These are phyloP conservation scores for Pleurozium schreberi DNA, from an alignment of 225 moss, liverwort and hornwort species.

Conservation along the genomic window DNA sequence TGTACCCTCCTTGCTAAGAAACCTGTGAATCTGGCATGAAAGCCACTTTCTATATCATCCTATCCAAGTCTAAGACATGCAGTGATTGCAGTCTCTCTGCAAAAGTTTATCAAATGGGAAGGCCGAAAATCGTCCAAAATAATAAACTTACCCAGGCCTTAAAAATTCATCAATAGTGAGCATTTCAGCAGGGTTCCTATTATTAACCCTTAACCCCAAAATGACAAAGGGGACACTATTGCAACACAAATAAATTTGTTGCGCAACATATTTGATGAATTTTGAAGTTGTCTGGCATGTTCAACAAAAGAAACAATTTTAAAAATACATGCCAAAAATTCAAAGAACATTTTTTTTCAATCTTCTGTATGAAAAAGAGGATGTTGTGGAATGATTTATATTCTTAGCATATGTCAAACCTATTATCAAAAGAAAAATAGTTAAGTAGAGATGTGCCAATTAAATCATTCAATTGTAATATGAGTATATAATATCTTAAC, in stretches of 20 bases:
- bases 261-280: not conserved
- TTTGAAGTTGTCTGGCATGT: not conserved
- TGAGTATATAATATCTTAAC: not conserved
- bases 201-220: too few relatives aligned
- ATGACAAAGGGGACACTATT: too few relatives aligned
- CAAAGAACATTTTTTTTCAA: not conserved
- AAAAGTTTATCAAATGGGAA: not conserved
- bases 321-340: not conserved
- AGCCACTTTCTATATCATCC: not conserved
- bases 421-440: not conserved
- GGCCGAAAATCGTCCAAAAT: too few relatives aligned
- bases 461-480: not conserved
- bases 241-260: not conserved
- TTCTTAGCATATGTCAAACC: too few relatives aligned
- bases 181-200: too few relatives aligned
- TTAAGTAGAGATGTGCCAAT: not conserved
- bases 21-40: not conserved
- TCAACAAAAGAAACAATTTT: not conserved
- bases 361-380: not conserved
- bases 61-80: not conserved
- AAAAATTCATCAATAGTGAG: too few relatives aligned
- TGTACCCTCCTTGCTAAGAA: not conserved
- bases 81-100: fast-evolving
- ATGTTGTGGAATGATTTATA: not conserved
- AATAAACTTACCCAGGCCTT: too few relatives aligned